phyloP scores from a whole-genome alignment of 208 protist genomes.

The Trypanosoma vivax region DNA sequence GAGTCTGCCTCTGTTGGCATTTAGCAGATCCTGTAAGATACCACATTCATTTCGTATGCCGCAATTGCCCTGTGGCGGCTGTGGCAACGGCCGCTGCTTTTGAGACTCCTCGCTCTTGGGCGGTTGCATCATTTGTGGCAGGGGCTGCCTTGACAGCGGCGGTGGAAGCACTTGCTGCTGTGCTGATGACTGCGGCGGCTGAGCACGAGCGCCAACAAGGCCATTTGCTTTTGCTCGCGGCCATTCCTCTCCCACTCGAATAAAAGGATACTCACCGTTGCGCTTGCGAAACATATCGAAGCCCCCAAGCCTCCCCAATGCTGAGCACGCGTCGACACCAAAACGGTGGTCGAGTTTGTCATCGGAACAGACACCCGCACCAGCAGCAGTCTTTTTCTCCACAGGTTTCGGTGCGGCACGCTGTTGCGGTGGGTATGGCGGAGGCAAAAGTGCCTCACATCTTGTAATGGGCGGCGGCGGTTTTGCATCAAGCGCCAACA shows the following conservation, averaged over 20 bases:
- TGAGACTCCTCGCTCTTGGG: neutral
- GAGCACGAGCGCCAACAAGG: neutral
- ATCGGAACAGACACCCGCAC: too few relatives aligned
- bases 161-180: neutral
- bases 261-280: conserved; percentile 20
- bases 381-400: neutral
- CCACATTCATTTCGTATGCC: too few relatives aligned
- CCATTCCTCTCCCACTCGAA: neutral
- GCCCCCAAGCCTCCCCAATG: neutral
- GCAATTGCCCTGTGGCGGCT: neutral
- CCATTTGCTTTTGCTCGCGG: neutral
- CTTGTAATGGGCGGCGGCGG: conserved; percentile 14
- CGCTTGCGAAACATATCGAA: conserved; percentile 4
- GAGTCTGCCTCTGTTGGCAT: too few relatives aligned
- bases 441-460: neutral
- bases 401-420: neutral
- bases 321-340: neutral
- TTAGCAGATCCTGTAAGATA: too few relatives aligned
- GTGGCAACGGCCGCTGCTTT: neutral
- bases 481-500: neutral
- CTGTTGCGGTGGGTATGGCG: neutral
- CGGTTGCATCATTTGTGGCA: neutral
- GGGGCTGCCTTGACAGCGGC: neutral
- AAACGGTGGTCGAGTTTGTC: neutral
- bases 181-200: neutral